phyloP scores from a whole-genome alignment of 2,329 filamentous ascomycete genomes.

The Madurella mycetomatis region DNA sequence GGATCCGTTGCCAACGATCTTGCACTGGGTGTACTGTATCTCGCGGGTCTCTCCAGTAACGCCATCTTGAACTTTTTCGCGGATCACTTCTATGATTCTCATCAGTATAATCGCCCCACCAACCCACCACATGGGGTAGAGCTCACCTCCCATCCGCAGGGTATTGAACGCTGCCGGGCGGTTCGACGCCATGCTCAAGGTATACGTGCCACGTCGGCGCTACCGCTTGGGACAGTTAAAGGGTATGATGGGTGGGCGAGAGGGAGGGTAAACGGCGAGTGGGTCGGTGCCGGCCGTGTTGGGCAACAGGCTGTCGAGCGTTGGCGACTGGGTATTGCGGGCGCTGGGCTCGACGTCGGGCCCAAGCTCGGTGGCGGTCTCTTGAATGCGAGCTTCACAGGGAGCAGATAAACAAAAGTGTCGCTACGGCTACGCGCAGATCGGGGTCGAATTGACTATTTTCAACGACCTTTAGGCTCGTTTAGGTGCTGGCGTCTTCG shows the following conservation, averaged over 20 bases:
- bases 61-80: conserved; percentile 98
- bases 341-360: conserved; percentile 16
- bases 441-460: conserved; percentile 16
- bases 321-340: conserved; percentile 12
- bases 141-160: conserved; percentile 95
- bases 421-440: not conserved
- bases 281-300: conserved; percentile 31
- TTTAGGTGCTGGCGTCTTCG: conserved; percentile 11
- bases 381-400: not conserved
- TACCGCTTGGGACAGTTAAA: conserved; percentile 25
- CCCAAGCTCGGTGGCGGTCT: conserved; percentile 10
- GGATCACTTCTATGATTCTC: conserved; percentile 73
- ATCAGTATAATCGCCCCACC: conserved; percentile 21
- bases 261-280: conserved; percentile 19
- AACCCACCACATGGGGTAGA: conserved; percentile 7
- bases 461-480: conserved; percentile 3
- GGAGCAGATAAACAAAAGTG: not conserved
- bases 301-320: conserved; percentile 28
- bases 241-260: conserved; percentile 15
- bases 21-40: conserved; percentile 97
- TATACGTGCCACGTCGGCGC: conserved; percentile 21
- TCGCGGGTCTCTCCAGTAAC: conserved; percentile 94
- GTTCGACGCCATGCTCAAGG: conserved; percentile 72
- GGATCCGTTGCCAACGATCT: conserved; percentile 98
- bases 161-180: conserved; percentile 82